Base-by-base conservation (phyloP, 1,284 basidiomycete genomes). In the Malassezia equina region DNA sequence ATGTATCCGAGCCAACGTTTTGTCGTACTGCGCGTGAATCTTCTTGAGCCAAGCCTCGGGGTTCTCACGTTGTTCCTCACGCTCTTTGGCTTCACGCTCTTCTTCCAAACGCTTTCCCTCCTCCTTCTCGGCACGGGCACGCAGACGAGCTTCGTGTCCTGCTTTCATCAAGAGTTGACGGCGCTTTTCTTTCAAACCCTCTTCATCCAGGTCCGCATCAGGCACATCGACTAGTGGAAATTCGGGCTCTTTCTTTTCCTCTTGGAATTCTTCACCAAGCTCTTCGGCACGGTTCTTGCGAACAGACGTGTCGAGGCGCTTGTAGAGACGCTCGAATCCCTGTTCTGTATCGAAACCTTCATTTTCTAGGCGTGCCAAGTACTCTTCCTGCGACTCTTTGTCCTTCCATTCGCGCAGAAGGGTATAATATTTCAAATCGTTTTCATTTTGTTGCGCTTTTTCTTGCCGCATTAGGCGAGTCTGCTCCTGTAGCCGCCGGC, bases 141-240 rank as follows among this genome's bases (percentile, higher is more conserved):
- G 83, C 46, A 84, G 81, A 11, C 94, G 84, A 0, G 93, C 90
- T 55, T 98, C 94, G 76, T 86, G 91, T 0, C 89, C 90, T 0
- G 91, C 90, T 76, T 95, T 98, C 78, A 94, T 79, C 32, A 98
- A 79, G 59, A 84, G 85, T 76, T 98, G 94, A 64, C 85, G 86
- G 66, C 85, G 84, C 78, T 98, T 99, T 76, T 99, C 94, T 75
- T 89, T 95, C 44, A 96, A 71, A 13, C 84, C 82, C 44, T 95
- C 91, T 71, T 96, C 91, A 65, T 89, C 89, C 19, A 99, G 81
- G 81, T 94, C 86, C 17, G 83, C 85, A 76, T 99, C 94, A 0
- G 90, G 89, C 1, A 87, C 80, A 65, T 95, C 90, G 13, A 93
- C 78, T 2, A 99, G 80, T 6, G 89, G 90, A 78, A 91, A 98